Evolutionary conservation across 495 filamentous ascomycete species (phyloP), one percentile per base, ranked within the genome.

Genomic region (Tuber borchii): DNA sequence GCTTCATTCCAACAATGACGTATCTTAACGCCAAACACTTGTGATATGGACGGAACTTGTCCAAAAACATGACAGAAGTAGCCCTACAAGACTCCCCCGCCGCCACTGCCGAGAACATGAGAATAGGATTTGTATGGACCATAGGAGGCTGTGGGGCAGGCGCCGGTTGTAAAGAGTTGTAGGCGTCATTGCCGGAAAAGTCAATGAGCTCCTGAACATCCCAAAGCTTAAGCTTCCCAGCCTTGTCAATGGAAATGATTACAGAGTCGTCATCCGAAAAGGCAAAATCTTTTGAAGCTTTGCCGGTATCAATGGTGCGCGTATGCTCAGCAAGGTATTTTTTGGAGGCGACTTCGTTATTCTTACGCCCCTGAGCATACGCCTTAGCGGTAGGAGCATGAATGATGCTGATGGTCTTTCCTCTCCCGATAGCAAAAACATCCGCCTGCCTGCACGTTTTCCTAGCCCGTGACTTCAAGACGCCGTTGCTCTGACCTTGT

Each of bases 201-300:
- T 90, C 87, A 0, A 91, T 88, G 46, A 97, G 86, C 61, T 92
- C 89, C 48, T 91, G 90, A 74, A 97, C 91, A 82, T 99, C 96
- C 96, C 96, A 99, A 86, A 99, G 95, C 83, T 95, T 94, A 77
- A 98, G 89, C 74, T 92, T 90, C 26, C 96, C 96, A 73, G 93
- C 93, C 86, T 98, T 98, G 83, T 99, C 96, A 48, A 99, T 89
- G 69, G 95, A 97, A 37, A 94, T 94, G 81, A 99, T 93, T 40
- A 93, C 89, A 1, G 91, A 92, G 82, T 99, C 96, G 85, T 98
- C 96, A 81, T 94, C 93, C 83, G 94, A 97, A 85, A 99, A 99
- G 70, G 91, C 89, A 83, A 98, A 99, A 80, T 99, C 96, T 84
- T 99, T 98, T 44, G 94, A 95, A 70, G 96, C 96, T 85, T 99